Evolutionary conservation across 2,329 filamentous ascomycete genomes (phyloP), one percentile per base, ranked within the genome.

Genomic region (Dactylellina leptospora): DNA sequence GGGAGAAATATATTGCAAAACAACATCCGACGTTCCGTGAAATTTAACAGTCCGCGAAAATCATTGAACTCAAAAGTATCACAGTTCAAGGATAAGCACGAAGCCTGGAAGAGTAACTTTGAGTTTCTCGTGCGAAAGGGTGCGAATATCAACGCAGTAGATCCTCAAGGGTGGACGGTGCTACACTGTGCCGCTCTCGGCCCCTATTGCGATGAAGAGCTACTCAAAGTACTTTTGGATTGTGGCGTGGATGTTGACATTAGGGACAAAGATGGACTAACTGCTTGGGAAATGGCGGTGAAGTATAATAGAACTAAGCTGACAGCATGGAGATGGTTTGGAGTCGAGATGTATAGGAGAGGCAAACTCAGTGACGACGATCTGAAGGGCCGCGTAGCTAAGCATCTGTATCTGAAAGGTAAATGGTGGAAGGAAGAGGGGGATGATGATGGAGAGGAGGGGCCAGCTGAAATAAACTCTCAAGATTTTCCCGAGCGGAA

Each of bases 131-230:
- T 63, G 18, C 22, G 44, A 1, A 33, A 45, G 8, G 66, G 66
- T 4, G 66, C 58, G 5, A 36, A 71, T 40, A 63, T 71, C 4
- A 63, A 71, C n/a, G 66, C 66, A 9, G 16, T 56, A 2, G 66
- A 71, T 22, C 58, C 66, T 0, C 42, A 71, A 0, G 66, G 66
- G 1, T 63, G 58, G 58, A 71, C 66, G 18, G 58, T 59, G 6
- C 25, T 71, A 30, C 66, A 71, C 22, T 71, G 66, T 45, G 66
- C 66, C 51, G 28, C 66, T 6, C 50, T 71, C n/a, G 66, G 66
- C 6, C 66, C 66, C 2, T 71, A 63, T 42, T 71, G 66, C 28
- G 58, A 71, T 22, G 33, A 58, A 11, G 66, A 71, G 3, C 51
- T 71, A 58, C 53, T 71, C 13, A 62, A 47, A 30, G 66, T 63